Evolutionary conservation across 2,329 filamentous ascomycete species (phyloP), one percentile per base, ranked within the genome.

Genomic region (Byssoonygena ceratinophila): DNA sequence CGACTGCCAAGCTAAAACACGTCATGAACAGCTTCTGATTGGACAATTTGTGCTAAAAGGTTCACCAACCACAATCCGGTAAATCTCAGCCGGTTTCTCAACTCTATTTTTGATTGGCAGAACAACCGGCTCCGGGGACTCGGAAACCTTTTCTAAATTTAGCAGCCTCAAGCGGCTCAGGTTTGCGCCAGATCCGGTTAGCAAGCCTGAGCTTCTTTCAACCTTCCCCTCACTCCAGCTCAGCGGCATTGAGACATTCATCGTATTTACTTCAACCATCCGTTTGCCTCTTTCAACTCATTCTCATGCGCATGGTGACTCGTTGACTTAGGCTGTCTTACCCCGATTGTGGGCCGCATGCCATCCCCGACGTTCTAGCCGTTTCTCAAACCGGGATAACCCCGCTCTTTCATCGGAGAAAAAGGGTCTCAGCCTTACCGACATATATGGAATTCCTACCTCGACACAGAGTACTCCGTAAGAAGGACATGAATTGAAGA

Each of bases 161-260:
- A 49, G 36, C 6, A 29, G 1, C 18, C 2, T 11, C 18, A 20
- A 5, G 37, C 18, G 47, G 32, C 20, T 41, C 16, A 18, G 14
- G 14, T 40, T 45, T 45, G 5, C 2, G n/a, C 31, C 39, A 2
- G 6, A 45, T 23, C n/a, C 20, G 16, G 40, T 31, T 51, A 45
- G 27, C 16, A 14, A 25, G 2, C 4, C 12, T 45, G 31, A 51
- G 49, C 49, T 51, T 51, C 29, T 51, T 51, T 51, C 22, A 22
- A 51, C 49, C n/a, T 37, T 45, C 49, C 49, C n/a, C 49, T 23
- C 40, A 25, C 14, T 9, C 36, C 37, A 48, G 32, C 32, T 48
- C 34, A 29, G 32, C 47, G n/a, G 8, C 22, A 14, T 45, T 39
- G 49, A 51, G 41, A 51, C 49, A 51, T 51, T n/a, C 40, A 20